Base-by-base conservation (phyloP, 176 grass and related monocot species). In the Oryza glumipatula region DNA sequence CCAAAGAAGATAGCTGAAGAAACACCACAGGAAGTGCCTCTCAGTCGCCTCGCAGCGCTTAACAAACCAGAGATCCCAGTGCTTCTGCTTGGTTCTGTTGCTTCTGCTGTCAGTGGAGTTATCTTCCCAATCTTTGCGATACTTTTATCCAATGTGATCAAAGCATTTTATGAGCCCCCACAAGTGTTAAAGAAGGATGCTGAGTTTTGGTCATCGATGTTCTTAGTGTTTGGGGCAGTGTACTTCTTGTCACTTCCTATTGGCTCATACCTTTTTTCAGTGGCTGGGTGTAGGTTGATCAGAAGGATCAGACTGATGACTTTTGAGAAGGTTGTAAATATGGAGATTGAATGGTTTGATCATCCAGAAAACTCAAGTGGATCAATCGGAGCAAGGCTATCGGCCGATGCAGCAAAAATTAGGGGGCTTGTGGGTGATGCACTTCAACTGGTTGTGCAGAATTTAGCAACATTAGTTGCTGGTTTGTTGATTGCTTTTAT, bases 291-390 rank as follows among this genome's bases (percentile, higher is more conserved):
- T 33, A 95, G 90, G 58, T 76, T 95, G 48, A 92, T 95, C 9
- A 86, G 69, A 86, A 95, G 94, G 77, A 91, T 92, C 61, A 92
- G 94, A 73, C 52, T 90, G 75, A 90, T 93, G 88, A 85, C 94
- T 74, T 95, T 95, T 68, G 82, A 90, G 46, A 90, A 86, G 80
- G 85, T 95, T 16, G 90, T 95, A 48, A 86, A 89, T 64, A 92
- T 88, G 90, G 94, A 95, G 68, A 91, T 93, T 8, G 85, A 86
- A 79, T 95, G 94, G 94, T 95, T 95, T 78, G 94, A 95, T 85
- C 80, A 76, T 52, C 80, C 91, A 21, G 85, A 82, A 39, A 91
- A 95, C 79, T 92, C 94, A 15, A 95, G 94, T 84, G 90, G 93
- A 83, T 88, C 85, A 68, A 87, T 95, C 12, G 94, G 94, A 0